Base-by-base conservation (phyloP, 495 filamentous ascomycete genomes). In the Xylaria palmicola region DNA sequence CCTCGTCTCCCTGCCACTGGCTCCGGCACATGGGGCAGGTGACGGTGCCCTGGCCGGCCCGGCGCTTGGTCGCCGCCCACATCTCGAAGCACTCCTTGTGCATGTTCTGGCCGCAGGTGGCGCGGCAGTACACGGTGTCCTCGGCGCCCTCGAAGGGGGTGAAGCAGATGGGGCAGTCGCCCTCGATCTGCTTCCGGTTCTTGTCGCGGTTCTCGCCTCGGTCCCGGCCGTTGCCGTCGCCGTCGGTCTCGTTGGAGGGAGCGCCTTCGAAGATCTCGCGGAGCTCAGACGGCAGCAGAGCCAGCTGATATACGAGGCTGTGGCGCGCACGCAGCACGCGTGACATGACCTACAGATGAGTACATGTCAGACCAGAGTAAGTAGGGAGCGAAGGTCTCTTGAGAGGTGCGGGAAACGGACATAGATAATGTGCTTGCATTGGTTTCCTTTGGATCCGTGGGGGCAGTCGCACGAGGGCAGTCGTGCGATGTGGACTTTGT, bases 81-180 rank as follows among this genome's bases (percentile, higher is more conserved):
- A 84, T 81, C 61, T 88, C 75, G 65, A 93, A 91, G 60, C 90
- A 93, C 3, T 74, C 71, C 62, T 80, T 82, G 70, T 94, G 90
- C 10, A 93, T 79, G 63, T 94, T 93, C 70, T 92, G 90, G 1
- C 89, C 90, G 65, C 90, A 94, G 0, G 84, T 80, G 3, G 83
- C 82, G 54, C 83, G 83, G 69, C 90, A 94, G 78, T 86, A 93
- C 2, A 91, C 83, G 15, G 87, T 80, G 0, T 78, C 72, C 57
- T 89, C 86, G 5, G 77, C 74, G 4, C 27, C 62, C 44, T 86
- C 79, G 63, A 92, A 85, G 43, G 89, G 85, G 64, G 77, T 84
- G 67, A 87, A 91, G 71, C 90, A 93, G 68, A 95, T 90, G 0
- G 89, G 88, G 62, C 90, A 93, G 63, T 93, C 88, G 13, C 86